Evolutionary conservation across 306 rosid species (phyloP), one percentile per base, ranked within the genome.

Genomic region (Vigna hirtella): DNA sequence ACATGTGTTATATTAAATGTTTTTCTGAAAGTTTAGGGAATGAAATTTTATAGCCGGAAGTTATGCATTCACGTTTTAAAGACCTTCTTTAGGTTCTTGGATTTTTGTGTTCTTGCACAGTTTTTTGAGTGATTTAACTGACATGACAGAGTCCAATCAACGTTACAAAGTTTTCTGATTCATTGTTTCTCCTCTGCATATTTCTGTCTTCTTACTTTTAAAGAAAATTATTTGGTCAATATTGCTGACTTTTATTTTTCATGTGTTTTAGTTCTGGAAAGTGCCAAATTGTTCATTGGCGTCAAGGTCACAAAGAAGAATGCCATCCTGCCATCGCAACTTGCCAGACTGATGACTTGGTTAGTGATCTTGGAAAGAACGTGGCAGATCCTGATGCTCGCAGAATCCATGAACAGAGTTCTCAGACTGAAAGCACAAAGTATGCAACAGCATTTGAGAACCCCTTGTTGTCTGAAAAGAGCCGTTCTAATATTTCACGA

Each of bases 231-330:
- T 36, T 5, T 20, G 51, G 52, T 17, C 9, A 36, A 32, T 61
- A 38, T 24, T 74, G 4, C 9, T 18, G 36, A 53, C 9, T 3
- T 38, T 75, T 67, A 38, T 49, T 24, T 78, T 82, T 82, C 15
- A 10, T 79, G 53, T 71, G 28, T 88, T 84, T 63, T 79, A 93
- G 98, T 87, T 91, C 98, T 76, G 97, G 90, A 8, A 90, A 86
- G 88, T 93, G 98, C 77, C 97, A 93, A 87, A 88, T 93, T 38
- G 67, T 83, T 69, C 98, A 94, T 80, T 94, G 97, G 98, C 89
- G 94, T 40, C 93, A 84, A 86, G 98, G 98, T 58, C 97, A 94
- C 88, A 94, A 80, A 82, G 89, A 86, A 9, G 85, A 94, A 40
- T 94, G 98, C 68, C 87, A 9, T 72, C 94, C 98, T 81, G 84